These are phyloP conservation scores for Eucalyptus curtisii DNA, from an alignment of 345 rosid genomes.

Conservation along the genomic window DNA sequence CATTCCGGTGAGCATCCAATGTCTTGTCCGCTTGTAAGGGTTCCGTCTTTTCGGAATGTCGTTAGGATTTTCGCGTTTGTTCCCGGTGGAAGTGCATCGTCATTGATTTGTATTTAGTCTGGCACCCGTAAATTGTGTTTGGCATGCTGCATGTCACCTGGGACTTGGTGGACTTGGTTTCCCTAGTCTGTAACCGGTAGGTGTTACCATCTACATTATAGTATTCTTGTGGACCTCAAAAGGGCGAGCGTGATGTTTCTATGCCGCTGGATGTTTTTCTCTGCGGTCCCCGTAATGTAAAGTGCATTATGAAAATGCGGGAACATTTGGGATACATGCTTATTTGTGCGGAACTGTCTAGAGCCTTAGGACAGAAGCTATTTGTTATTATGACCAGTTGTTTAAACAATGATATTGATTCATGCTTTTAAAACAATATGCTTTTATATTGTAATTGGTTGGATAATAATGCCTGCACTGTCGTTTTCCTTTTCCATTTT, in stretches of 20 bases:
- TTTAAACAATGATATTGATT: background rate
- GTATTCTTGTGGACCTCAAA: background rate
- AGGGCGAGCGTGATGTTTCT: background rate
- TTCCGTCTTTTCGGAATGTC: background rate
- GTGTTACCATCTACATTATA: too few species aligned
- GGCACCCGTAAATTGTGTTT: too few species aligned
- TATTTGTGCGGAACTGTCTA: background rate
- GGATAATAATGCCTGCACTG: background rate
- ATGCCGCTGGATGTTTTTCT: background rate
- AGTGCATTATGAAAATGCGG: background rate
- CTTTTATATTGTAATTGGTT: background rate
- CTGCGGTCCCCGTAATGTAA: background rate
- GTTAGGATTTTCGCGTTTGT: background rate
- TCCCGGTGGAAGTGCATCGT: too few species aligned
- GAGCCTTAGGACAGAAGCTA: background rate
- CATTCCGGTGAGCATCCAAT: slow-evolving; percentile 28
- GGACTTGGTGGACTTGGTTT: too few species aligned
- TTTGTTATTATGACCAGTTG: background rate
- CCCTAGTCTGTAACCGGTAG: too few species aligned
- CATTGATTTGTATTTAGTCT: too few species aligned
- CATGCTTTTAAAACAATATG: background rate
- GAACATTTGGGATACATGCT: background rate
- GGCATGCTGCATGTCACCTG: too few species aligned
- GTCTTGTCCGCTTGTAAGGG: background rate
- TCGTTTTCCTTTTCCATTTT: background rate